Conservation (phyloP, 129 eudicot genomes). For the Deinandra increscens region DNA sequence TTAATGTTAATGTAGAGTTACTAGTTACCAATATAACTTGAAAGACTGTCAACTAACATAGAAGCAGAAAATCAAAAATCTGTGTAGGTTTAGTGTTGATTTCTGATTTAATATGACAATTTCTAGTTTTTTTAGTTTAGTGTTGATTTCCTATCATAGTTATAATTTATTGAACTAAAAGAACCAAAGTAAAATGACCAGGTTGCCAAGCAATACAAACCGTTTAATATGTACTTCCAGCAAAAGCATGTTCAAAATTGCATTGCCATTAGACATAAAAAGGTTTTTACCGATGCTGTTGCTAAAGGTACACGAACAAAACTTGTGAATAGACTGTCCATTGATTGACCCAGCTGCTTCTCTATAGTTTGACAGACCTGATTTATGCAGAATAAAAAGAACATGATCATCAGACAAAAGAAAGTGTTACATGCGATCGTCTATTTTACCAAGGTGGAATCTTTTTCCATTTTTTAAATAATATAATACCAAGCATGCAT, state of each 20-base stretch:
- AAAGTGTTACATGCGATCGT: background rate
- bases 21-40: background rate
- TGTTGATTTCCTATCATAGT: constrained; percentile 3
- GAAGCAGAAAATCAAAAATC: background rate
- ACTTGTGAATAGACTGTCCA: constrained; percentile 52
- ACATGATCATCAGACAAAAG: background rate
- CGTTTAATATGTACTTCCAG: too few species aligned
- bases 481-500: background rate
- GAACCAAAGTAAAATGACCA: background rate
- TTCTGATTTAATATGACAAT: background rate
- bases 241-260: too few species aligned
- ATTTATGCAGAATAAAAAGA: background rate
- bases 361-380: constrained; percentile 61
- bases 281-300: constrained; percentile 85
- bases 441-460: background rate
- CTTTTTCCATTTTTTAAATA: background rate
- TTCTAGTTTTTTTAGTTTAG: background rate
- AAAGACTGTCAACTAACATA: background rate
- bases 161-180: background rate
- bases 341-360: constrained; percentile 55
- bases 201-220: too few species aligned
- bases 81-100: background rate
- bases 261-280: too few species aligned
- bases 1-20: background rate
- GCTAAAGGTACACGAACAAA: constrained; percentile 63